phyloP scores from a whole-genome alignment of 768 basidiomycete genomes.

The Paxillus ammoniavirescens region DNA sequence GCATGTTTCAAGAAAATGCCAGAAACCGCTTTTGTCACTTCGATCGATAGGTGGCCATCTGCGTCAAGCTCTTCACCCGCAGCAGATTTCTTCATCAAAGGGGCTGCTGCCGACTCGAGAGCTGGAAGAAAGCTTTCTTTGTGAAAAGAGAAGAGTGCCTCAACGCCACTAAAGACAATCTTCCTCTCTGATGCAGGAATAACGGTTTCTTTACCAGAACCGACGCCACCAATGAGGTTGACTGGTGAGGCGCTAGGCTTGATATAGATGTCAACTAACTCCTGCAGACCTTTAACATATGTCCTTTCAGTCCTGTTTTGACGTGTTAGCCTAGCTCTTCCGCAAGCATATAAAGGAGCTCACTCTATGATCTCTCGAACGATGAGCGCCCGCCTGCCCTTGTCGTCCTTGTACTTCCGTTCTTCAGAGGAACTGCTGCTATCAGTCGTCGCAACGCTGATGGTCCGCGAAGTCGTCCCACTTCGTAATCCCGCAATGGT shows the following conservation, averaged over 20 bases:
- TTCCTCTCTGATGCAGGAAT: slow-evolving; percentile 85
- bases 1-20: slow-evolving; percentile 91
- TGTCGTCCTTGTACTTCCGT: slow-evolving; percentile 91
- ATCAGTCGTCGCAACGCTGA: slow-evolving; percentile 72
- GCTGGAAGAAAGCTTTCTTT: slow-evolving; percentile 90
- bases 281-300: slow-evolving; percentile 91
- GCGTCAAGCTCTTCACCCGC: slow-evolving; percentile 54
- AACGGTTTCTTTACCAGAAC: slow-evolving; percentile 77
- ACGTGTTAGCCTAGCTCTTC: slow-evolving; percentile 8
- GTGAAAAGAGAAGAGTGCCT: slow-evolving; percentile 90
- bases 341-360: slow-evolving; percentile 29
- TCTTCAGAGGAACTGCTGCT: slow-evolving; percentile 75
- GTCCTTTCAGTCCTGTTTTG: slow-evolving; percentile 83
- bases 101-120: slow-evolving; percentile 73
- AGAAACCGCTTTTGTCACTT: slow-evolving; percentile 78
- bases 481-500: slow-evolving; percentile 60
- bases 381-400: slow-evolving; percentile 76
- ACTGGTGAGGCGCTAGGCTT: slow-evolving; percentile 74
- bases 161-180: slow-evolving; percentile 89
- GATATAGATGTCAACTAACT: slow-evolving; percentile 94
- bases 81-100: slow-evolving; percentile 53
- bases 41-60: slow-evolving; percentile 71
- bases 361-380: slow-evolving; percentile 91
- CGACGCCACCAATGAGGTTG: slow-evolving; percentile 66
- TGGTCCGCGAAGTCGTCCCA: slow-evolving; percentile 59